phyloP scores from a whole-genome alignment of 2,329 filamentous ascomycete genomes.

The Cladosporium colombiae region DNA sequence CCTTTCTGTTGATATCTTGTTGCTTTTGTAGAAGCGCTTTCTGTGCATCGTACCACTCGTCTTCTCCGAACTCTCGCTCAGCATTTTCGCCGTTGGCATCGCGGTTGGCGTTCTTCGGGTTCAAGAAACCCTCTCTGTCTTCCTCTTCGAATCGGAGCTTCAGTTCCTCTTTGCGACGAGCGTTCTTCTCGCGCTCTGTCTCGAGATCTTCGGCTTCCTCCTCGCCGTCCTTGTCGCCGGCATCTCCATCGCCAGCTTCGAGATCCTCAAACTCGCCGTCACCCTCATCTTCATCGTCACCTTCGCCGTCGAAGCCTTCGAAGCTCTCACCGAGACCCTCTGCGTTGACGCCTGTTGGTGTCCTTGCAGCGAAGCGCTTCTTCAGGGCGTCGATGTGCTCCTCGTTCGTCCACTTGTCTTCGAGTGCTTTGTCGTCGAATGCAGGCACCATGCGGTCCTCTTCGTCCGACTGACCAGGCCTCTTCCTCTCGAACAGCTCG shows the following conservation, averaged over 20 bases:
- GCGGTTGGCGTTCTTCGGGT: slow-evolving; percentile 78
- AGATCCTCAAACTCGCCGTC: slow-evolving; percentile 85
- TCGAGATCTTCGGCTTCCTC: slow-evolving; percentile 63
- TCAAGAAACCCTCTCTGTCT: slow-evolving; percentile 92
- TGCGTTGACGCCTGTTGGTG: slow-evolving; percentile 53
- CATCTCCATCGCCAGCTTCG: slow-evolving; percentile 67
- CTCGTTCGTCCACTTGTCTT: slow-evolving; percentile 80
- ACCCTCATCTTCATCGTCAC: slow-evolving; percentile 65
- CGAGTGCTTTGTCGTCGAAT: slow-evolving; percentile 78
- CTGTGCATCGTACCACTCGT: slow-evolving; percentile 98
- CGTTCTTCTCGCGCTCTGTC: slow-evolving; percentile 87
- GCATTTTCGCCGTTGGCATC: slow-evolving; percentile 64
- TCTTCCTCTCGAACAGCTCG: slow-evolving; percentile 63
- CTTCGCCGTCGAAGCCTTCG: slow-evolving; percentile 44
- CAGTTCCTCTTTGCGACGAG: slow-evolving; percentile 88
- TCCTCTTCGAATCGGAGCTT: slow-evolving; percentile 95
- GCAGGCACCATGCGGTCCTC: slow-evolving; percentile 79
- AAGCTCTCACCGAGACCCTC: slow-evolving; percentile 53
- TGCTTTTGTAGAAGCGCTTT: slow-evolving; percentile 95
- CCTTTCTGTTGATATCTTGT: slow-evolving; percentile 91
- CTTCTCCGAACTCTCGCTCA: slow-evolving; percentile 85
- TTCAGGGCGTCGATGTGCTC: slow-evolving; percentile 75
- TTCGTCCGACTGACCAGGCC: slow-evolving; percentile 49
- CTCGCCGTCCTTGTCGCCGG: slow-evolving; percentile 43
- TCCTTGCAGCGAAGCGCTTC: slow-evolving; percentile 72